A percentile compares a stretch with the other conserved stretches of the same genome.
Evolutionary conservation across 805 yeast species (phyloP).

Genomic region (Candida xyloterini): DNA sequence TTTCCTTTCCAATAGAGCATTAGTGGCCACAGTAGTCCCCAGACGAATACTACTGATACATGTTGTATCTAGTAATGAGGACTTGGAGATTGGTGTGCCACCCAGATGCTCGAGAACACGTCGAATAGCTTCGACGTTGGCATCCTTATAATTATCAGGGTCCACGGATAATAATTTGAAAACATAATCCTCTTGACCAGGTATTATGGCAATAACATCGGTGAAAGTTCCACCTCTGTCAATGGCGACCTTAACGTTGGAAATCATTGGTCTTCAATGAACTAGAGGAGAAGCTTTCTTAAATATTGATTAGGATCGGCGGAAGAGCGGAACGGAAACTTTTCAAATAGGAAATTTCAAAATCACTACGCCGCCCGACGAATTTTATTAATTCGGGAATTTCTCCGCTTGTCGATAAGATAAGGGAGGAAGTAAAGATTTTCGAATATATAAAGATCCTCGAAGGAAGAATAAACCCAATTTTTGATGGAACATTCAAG

Average conservation of each 20-base stretch:
- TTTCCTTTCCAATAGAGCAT: conserved; percentile 23
- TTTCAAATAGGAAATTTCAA: not conserved
- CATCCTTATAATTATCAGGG: conserved; percentile 26
- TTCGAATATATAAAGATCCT: no score
- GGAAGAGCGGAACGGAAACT: not conserved
- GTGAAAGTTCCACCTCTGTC: conserved; percentile 44
- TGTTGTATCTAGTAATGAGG: conserved; percentile 13
- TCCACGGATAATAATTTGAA: conserved; percentile 29
- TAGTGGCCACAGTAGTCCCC: conserved; percentile 29
- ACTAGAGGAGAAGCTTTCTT: not conserved
- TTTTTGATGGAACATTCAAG: conserved; percentile 1
- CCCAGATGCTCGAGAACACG: conserved; percentile 18
- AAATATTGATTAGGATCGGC: not conserved
- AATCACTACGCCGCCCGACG: not conserved
- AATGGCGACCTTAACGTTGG: conserved; percentile 12
- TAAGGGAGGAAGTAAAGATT: not conserved
- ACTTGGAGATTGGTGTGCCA: conserved; percentile 12
- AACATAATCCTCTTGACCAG: conserved; percentile 29
- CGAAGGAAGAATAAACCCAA: not conserved
- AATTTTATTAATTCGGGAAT: not conserved
- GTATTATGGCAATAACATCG: conserved; percentile 45
- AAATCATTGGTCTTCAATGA: not conserved
- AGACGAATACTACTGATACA: conserved; percentile 21
- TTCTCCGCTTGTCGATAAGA: not conserved
- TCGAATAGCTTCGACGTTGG: conserved; percentile 27